Base-by-base conservation (phyloP, 1,284 basidiomycete genomes). In the Trichosporon sp. region DNA sequence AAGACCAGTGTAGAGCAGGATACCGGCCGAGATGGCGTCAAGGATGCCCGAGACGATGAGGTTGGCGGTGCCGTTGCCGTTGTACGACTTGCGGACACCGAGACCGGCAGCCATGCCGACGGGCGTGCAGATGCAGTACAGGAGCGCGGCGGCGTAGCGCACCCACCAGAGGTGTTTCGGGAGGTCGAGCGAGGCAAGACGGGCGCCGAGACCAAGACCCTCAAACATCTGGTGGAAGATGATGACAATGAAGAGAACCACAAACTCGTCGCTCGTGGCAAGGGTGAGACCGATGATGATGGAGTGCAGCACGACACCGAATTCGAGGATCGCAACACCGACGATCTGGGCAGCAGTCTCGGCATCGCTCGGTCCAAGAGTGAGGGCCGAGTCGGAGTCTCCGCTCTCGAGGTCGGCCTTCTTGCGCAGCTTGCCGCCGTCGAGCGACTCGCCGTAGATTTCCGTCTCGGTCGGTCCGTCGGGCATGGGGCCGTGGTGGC, bases 181-280 rank as follows among this genome's bases (percentile, higher is more conserved):
- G 0, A 98, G 85, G 14, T 85, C 82, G 78, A 97, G 87, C 79
- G 86, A 89, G 0, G 94, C 92, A 12, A 81, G 76, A 56, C 93
- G 91, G 0, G 93, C 90, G 26, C 94, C 94, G 32, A 98, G 86
- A 84, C 93, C 95, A 66, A 96, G 88, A 32, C 94, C 94, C 81
- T 97, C 94, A 77, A 96, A 96, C 69, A 89, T 91, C 91, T 94
- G 93, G 80, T 95, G 93, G 85, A 96, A 98, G 79, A 96, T 86
- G 75, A 98, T 85, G 71, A 98, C 96, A 73, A 95, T 86, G 81
- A 98, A 96, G 21, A 99, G 89, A 11, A 92, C 85, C 74, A 88
- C 91, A 85, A 99, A 98, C 65, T 89, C 81, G 32, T 88, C 84
- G 78, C 92, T 89, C 40, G 96, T 93, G 21, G 94, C 95, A 64